Evolutionary conservation across 2,329 filamentous ascomycete genomes (phyloP).

Genomic region (Apiospora kogelbergensis): DNA sequence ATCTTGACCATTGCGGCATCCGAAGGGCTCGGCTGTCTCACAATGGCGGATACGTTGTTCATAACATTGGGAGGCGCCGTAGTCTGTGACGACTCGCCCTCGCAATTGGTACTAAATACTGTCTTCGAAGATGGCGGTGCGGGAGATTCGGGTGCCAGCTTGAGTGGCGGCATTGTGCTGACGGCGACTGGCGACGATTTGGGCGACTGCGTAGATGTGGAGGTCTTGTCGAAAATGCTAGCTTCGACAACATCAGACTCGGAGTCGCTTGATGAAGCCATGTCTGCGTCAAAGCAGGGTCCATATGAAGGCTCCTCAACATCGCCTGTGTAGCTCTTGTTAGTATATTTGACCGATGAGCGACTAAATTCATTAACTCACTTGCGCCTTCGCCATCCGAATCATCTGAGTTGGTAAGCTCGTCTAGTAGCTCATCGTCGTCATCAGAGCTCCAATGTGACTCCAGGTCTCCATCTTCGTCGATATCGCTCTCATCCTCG

Average conservation of each 20-base stretch:
- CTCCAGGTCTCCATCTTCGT: background rate
- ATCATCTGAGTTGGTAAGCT: background rate
- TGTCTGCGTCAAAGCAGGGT: background rate
- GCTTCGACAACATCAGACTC: background rate
- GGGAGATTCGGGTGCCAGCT: background rate
- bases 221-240: slow-evolving; percentile 1
- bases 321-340: background rate
- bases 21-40: slow-evolving; percentile 28
- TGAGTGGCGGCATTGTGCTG: background rate
- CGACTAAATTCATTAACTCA: background rate
- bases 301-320: background rate
- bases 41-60: background rate
- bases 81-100: background rate
- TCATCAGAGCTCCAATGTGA: background rate
- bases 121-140: background rate
- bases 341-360: background rate
- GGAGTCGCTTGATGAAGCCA: background rate
- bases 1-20: slow-evolving; percentile 33
- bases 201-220: background rate
- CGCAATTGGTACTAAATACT: background rate
- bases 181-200: background rate
- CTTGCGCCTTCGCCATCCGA: background rate
- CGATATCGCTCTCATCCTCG: background rate
- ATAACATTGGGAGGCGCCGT: background rate
- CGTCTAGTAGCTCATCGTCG: background rate